Conservation (phyloP, 306 rosid species). For the Lithocarpus polystachyus region DNA sequence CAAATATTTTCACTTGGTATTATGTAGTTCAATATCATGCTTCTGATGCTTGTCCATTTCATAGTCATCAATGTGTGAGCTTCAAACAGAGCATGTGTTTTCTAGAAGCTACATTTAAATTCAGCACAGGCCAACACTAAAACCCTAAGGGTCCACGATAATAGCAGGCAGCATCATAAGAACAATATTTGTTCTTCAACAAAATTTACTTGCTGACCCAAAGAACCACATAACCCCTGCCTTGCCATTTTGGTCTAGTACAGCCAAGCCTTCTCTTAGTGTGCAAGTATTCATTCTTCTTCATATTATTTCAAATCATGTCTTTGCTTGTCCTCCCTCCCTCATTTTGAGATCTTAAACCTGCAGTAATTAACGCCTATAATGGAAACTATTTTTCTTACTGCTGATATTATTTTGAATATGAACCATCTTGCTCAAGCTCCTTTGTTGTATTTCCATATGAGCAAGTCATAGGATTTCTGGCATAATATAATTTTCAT, state of each 20-base stretch:
- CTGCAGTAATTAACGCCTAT: neutral
- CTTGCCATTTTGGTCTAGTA: neutral
- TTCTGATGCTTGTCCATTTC: neutral
- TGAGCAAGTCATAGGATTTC: neutral
- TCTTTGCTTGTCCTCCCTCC: neutral
- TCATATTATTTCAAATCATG: neutral
- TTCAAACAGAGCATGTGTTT: too few relatives aligned
- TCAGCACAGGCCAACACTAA: neutral
- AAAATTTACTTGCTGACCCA: too few relatives aligned
- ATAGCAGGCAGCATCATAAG: too few relatives aligned
- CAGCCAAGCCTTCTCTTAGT: neutral
- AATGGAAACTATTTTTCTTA: neutral
- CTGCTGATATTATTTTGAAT: neutral
- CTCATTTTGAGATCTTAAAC: neutral
- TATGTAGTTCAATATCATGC: neutral
- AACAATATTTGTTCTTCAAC: too few relatives aligned
- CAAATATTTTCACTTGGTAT: neutral
- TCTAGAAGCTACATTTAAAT: neutral
- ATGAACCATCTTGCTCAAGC: neutral
- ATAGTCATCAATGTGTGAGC: too few relatives aligned
- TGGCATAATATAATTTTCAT: neutral
- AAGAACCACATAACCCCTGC: neutral
- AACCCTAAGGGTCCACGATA: neutral
- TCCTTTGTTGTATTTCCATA: neutral
- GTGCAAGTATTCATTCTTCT: neutral